phyloP scores from a whole-genome alignment of 2,329 filamentous ascomycete genomes.

The Zymoseptoria tritici region DNA sequence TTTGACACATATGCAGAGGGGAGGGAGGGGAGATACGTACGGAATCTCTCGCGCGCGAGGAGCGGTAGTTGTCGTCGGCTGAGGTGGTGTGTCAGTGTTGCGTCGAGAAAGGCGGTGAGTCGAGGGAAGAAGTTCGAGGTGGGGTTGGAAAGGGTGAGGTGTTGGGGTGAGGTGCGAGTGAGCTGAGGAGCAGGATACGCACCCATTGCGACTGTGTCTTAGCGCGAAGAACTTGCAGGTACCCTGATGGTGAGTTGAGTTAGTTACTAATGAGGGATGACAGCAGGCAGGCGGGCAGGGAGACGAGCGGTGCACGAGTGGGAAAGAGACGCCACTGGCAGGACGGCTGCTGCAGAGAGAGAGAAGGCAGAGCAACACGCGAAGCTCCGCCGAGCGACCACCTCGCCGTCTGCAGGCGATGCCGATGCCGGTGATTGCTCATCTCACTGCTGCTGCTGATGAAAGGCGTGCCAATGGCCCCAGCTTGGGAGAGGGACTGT shows the following conservation, averaged over 20 bases:
- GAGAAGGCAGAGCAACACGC: not conserved
- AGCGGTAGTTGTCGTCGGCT: constrained; percentile 1
- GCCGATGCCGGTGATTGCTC: not conserved
- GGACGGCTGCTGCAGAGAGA: not conserved
- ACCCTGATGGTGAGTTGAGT: not conserved
- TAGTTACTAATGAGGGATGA: not conserved
- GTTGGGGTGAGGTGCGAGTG: not conserved
- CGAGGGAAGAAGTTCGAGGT: constrained; percentile 3
- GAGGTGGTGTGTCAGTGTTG: not conserved
- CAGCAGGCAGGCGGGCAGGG: constrained; percentile 2
- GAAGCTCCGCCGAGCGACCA: not conserved
- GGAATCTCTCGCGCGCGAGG: constrained; percentile 1
- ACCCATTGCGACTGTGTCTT: not conserved
- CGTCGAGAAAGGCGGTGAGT: not conserved
- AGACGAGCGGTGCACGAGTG: not conserved
- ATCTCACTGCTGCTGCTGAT: not conserved
- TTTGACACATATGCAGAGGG: not conserved
- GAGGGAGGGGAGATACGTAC: not conserved
- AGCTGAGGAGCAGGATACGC: not conserved
- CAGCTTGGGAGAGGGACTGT: not conserved
- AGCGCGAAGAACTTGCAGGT: not conserved
- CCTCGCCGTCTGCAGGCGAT: not conserved
- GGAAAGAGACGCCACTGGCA: not conserved
- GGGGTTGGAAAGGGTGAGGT: constrained; percentile 15
- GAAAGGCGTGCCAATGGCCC: not conserved